phyloP scores from a whole-genome alignment of 495 filamentous ascomycete genomes.

The Xylaria sp. region DNA sequence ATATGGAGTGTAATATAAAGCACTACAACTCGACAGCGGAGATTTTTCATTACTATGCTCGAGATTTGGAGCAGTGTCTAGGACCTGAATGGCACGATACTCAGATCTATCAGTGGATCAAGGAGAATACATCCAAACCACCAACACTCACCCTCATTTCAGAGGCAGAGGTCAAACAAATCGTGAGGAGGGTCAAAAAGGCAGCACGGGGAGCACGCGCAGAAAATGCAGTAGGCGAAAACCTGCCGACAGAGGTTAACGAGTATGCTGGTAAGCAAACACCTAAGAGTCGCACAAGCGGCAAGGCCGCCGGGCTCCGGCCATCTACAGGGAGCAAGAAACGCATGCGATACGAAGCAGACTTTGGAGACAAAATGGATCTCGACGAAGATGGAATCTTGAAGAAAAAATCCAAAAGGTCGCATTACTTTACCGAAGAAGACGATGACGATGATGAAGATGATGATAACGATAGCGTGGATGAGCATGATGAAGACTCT shows the following conservation, averaged over 20 bases:
- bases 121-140: constrained; percentile 29
- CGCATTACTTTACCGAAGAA: constrained; percentile 37
- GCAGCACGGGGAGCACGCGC: neutral
- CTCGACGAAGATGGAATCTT: constrained; percentile 37
- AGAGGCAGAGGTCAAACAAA: constrained; percentile 37
- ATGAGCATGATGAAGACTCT: constrained; percentile 46
- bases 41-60: constrained; percentile 44
- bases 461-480: constrained; percentile 45
- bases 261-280: constrained; percentile 31
- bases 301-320: constrained; percentile 46
- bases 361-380: constrained; percentile 43
- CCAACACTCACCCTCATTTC: constrained; percentile 33
- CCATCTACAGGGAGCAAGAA: constrained; percentile 43
- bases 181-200: constrained; percentile 42
- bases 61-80: constrained; percentile 39
- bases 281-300: constrained; percentile 36
- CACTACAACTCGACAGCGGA: constrained; percentile 34
- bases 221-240: constrained; percentile 33
- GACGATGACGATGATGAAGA: constrained; percentile 11
- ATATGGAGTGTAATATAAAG: constrained; percentile 44
- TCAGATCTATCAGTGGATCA: constrained; percentile 39
- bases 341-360: constrained; percentile 36
- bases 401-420: constrained; percentile 45
- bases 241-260: constrained; percentile 18
- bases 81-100: constrained; percentile 41